Evolutionary conservation across 2,329 filamentous ascomycete genomes (phyloP).

Genomic region (Beauveria pseudobassiana): DNA sequence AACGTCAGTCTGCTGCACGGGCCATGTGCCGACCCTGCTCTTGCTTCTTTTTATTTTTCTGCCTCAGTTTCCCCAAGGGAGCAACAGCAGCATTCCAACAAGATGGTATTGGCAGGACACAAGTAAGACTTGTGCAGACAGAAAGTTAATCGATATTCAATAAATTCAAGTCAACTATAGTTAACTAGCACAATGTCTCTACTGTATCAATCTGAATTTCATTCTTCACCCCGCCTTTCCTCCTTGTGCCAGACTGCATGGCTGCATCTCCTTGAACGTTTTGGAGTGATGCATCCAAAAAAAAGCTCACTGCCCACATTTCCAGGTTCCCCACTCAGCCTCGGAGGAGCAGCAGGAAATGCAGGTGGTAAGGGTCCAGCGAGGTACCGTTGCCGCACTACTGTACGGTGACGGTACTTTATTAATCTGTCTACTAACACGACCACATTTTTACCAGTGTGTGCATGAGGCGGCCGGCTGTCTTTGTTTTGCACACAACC

Average conservation of each 20-base stretch:
- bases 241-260: too few relatives aligned
- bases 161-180: too few relatives aligned
- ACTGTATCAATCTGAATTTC: too few relatives aligned
- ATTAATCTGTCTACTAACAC: neutral
- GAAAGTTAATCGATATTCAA: neutral
- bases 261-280: neutral
- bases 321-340: conserved; percentile 2
- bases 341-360: neutral
- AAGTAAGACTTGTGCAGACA: too few relatives aligned
- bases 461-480: neutral
- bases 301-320: conserved; percentile 13
- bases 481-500: neutral
- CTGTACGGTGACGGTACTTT: neutral
- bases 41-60: conserved; percentile 4
- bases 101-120: neutral
- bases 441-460: too few relatives aligned
- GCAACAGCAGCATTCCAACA: neutral
- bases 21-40: conserved; percentile 13
- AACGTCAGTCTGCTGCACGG: conserved; percentile 20
- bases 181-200: too few relatives aligned
- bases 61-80: neutral
- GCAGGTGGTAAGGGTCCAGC: conserved; percentile 1
- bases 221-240: too few relatives aligned
- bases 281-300: conserved; percentile 13
- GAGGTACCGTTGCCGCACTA: neutral